A percentile compares a stretch with the other conserved stretches of the same genome.
These are phyloP conservation scores for Lasiodiplodia sp. DNA, from an alignment of 2,329 filamentous ascomycete species.

Conservation along the genomic window DNA sequence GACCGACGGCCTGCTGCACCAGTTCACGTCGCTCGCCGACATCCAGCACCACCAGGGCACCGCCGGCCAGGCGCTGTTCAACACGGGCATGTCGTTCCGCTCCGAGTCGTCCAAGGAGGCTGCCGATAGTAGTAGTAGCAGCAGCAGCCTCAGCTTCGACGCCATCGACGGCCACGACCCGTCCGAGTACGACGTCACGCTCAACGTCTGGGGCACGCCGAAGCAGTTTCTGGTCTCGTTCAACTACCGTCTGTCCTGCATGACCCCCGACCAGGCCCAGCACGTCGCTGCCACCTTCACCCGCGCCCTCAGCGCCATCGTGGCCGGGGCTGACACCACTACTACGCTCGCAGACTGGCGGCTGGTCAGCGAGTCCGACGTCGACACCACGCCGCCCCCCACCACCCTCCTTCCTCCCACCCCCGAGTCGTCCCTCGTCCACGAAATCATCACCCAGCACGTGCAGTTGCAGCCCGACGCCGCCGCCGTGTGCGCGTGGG, in stretches of 20 bases:
- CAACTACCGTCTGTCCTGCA: conserved; percentile 25
- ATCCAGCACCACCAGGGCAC: conserved; percentile 53
- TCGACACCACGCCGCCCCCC: conserved; percentile 5
- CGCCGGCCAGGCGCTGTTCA: conserved; percentile 60
- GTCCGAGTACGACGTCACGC: conserved; percentile 29
- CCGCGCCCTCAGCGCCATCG: conserved; percentile 24
- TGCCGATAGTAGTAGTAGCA: conserved; percentile 60
- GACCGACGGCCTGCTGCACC: conserved; percentile 29
- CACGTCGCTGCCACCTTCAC: conserved; percentile 28
- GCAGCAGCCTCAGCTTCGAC: conserved; percentile 32
- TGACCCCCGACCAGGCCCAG: conserved; percentile 10
- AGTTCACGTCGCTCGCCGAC: conserved; percentile 41
- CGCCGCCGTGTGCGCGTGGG: conserved; percentile 43
- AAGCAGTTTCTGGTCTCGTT: conserved; percentile 28
- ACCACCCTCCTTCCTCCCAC: background rate
- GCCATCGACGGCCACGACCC: conserved; percentile 21
- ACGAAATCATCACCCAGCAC: conserved; percentile 1
- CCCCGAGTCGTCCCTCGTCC: background rate
- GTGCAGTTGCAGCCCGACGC: conserved; percentile 35
- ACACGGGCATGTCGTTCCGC: conserved; percentile 53
- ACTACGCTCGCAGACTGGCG: conserved; percentile 55
- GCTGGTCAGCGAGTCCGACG: conserved; percentile 37
- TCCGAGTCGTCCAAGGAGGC: conserved; percentile 55
- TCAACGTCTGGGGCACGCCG: conserved; percentile 38
- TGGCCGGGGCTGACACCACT: conserved; percentile 23